These are phyloP conservation scores for Cichorium intybus DNA, from an alignment of 140 eudicot genomes.

Conservation along the genomic window DNA sequence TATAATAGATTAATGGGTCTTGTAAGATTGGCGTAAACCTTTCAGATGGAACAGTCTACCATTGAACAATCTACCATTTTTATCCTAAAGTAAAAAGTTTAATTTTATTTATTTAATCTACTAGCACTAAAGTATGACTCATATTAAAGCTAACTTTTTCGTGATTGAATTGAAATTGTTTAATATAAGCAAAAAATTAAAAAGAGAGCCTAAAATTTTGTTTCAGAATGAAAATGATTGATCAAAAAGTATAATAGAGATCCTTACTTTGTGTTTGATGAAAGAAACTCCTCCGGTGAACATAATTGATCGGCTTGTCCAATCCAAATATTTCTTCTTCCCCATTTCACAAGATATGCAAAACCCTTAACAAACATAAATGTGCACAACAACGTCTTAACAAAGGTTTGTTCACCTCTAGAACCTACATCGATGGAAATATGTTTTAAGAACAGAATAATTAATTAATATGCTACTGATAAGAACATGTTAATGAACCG, in stretches of 20 bases:
- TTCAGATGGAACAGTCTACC: no score
- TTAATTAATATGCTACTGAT: background rate
- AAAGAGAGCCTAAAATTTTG: no score
- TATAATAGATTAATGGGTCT: no score
- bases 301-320: conserved; percentile 32
- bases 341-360: conserved; percentile 25
- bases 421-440: background rate
- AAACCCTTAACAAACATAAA: background rate
- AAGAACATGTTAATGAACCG: background rate
- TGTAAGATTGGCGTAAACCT: no score
- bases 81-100: no score
- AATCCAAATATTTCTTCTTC: conserved; percentile 40
- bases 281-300: conserved; percentile 21
- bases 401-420: background rate
- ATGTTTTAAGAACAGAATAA: background rate
- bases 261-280: conserved; percentile 29
- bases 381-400: background rate
- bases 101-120: background rate
- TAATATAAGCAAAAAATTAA: background rate
- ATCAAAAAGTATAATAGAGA: background rate
- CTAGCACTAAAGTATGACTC: background rate
- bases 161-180: background rate
- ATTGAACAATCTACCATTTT: no score
- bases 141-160: background rate
- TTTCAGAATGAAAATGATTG: no score